phyloP scores from a whole-genome alignment of 176 grass and related monocot species.

The Triticum aestivum region DNA sequence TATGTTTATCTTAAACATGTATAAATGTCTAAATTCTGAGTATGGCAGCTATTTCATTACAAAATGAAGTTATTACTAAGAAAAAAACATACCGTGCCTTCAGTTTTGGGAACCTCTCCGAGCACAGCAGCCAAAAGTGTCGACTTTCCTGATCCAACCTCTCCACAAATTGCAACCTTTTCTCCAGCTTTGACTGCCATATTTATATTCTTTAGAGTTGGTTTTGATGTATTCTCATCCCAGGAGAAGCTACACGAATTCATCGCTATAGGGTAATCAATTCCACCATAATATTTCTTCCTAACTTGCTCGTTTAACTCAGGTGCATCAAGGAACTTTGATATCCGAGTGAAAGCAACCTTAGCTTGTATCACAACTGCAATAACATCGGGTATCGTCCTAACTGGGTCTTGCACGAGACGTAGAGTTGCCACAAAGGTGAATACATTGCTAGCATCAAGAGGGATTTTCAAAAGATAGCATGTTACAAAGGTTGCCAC shows the following conservation, averaged over 20 bases:
- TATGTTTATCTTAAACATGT: not conserved
- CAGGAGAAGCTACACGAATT: conserved; percentile 76
- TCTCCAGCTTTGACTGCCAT: conserved; percentile 57
- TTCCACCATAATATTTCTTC: conserved; percentile 24
- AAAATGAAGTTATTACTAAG: not conserved
- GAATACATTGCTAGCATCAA: conserved; percentile 85
- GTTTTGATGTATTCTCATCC: conserved; percentile 62
- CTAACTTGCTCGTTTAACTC: conserved; percentile 55
- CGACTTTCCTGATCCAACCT: conserved; percentile 93
- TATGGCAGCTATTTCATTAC: not conserved
- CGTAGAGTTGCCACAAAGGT: conserved; percentile 86
- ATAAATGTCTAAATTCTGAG: not conserved
- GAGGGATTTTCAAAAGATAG: conserved; percentile 65
- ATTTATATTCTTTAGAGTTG: conserved; percentile 71
- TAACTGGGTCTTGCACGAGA: conserved; percentile 78
- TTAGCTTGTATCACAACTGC: conserved; percentile 86
- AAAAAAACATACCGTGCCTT: conserved; percentile 59
- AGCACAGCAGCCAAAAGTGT: conserved; percentile 80
- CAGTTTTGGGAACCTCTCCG: conserved; percentile 65
- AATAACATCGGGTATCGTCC: conserved; percentile 85
- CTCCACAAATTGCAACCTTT: conserved; percentile 90
- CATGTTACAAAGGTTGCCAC: conserved; percentile 83
- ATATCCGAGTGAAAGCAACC: conserved; percentile 79
- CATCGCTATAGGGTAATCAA: conserved; percentile 50
- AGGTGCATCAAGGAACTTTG: conserved; percentile 73